A percentile compares a stretch with the other conserved stretches of the same genome.
Conservation (phyloP, 2,329 filamentous ascomycete genomes). For the Sporothrix inflata region DNA sequence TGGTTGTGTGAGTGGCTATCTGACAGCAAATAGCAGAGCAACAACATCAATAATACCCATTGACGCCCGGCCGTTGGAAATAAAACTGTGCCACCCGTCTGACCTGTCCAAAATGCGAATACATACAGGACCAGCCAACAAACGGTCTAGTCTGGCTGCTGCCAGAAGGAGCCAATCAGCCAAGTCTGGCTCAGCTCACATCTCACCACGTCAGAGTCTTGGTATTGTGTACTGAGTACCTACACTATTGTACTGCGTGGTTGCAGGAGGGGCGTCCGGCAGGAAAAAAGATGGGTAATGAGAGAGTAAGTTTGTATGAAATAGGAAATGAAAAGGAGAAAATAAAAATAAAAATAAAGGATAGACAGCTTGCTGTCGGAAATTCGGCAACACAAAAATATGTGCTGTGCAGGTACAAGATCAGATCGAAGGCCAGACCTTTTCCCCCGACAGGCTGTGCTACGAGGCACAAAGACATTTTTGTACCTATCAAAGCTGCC, state of each 20-base stretch:
- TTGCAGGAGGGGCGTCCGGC: not conserved
- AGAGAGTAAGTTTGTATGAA: not conserved
- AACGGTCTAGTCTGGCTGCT: not conserved
- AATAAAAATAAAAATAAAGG: not conserved
- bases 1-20: not conserved
- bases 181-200: not conserved
- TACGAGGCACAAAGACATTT: not conserved
- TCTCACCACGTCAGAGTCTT: conserved; percentile 7
- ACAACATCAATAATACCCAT: not conserved
- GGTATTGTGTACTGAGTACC: not conserved
- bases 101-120: not conserved
- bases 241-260: not conserved
- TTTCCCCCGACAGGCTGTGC: not conserved
- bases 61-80: not conserved
- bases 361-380: not conserved
- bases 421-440: not conserved
- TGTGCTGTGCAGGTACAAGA: not conserved
- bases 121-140: not conserved
- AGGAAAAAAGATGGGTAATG: not conserved
- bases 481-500: not conserved
- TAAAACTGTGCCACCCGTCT: not conserved
- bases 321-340: not conserved
- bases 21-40: not conserved
- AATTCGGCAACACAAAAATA: not conserved
- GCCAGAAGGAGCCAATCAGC: not conserved